Conservation (phyloP, 768 basidiomycete species). For the Termitomyces sp. region DNA sequence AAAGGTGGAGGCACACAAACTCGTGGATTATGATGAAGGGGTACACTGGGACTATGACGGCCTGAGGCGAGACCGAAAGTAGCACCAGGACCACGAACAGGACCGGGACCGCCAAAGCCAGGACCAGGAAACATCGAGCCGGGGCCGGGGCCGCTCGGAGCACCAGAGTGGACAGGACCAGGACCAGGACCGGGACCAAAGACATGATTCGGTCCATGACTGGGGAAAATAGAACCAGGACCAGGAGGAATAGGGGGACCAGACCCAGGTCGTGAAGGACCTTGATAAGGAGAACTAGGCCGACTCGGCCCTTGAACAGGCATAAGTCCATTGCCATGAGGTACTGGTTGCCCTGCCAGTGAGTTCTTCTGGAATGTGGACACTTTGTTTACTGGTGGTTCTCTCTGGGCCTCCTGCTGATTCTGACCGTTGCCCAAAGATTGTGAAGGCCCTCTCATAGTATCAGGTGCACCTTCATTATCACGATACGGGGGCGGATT, state of each 20-base stretch:
- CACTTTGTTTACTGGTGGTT: constrained; percentile 17
- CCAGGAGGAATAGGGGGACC: constrained; percentile 1
- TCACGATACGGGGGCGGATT: constrained; percentile 12
- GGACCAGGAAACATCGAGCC: neutral
- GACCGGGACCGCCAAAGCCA: neutral
- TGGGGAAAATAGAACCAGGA: constrained; percentile 1
- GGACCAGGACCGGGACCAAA: neutral
- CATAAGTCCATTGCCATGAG: constrained; percentile 11
- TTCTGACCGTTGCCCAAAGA: constrained; percentile 22
- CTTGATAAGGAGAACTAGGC: neutral
- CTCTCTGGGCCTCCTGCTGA: constrained; percentile 20
- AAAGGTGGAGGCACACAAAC: constrained; percentile 13
- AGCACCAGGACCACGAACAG: neutral
- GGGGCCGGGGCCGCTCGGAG: neutral
- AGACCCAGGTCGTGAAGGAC: neutral
- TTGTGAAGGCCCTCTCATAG: constrained; percentile 16
- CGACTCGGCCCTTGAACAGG: constrained; percentile 5
- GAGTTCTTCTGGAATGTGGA: constrained; percentile 15
- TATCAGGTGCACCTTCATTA: constrained; percentile 11
- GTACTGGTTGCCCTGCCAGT: constrained; percentile 26
- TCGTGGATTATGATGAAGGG: constrained; percentile 2
- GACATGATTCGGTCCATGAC: neutral
- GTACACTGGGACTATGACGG: constrained; percentile 9
- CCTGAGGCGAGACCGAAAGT: constrained; percentile 5
- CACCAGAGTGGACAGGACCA: neutral